phyloP scores from a whole-genome alignment of 2,329 filamentous ascomycete genomes.

The Colletotrichum navitas region DNA sequence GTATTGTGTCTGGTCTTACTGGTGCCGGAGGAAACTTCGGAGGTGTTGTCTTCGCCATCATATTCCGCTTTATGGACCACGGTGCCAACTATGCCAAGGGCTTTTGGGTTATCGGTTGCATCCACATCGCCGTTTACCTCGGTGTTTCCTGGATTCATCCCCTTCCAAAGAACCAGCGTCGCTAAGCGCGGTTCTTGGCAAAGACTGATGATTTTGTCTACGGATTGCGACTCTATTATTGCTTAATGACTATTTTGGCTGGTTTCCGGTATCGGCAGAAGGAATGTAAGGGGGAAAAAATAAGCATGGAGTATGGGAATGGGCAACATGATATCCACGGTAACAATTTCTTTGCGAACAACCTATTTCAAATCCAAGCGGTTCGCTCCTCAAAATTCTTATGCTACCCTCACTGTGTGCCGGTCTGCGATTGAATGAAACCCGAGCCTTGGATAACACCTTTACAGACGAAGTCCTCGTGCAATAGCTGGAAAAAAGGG shows the following conservation, averaged over 20 bases:
- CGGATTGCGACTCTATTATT: not conserved
- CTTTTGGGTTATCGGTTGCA: constrained; percentile 86
- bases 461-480: too few species aligned
- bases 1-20: constrained; percentile 79
- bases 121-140: constrained; percentile 78
- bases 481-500: not conserved
- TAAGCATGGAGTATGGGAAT: constrained; percentile 30
- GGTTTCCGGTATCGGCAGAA: not conserved
- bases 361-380: not conserved
- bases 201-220: not conserved
- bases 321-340: constrained; percentile 36
- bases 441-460: not conserved
- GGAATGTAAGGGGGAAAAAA: not conserved
- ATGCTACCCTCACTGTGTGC: not conserved
- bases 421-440: not conserved
- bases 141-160: constrained; percentile 69
- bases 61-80: constrained; percentile 78
- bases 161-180: constrained; percentile 63
- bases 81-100: constrained; percentile 75
- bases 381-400: not conserved
- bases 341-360: constrained; percentile 7
- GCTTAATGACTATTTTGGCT: not conserved
- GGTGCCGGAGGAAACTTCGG: constrained; percentile 88
- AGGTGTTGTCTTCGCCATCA: constrained; percentile 85
- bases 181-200: not conserved